Evolutionary conservation across 148 eudicot genomes (phyloP), one percentile per base, ranked within the genome.

Genomic region (Rheum nobile): DNA sequence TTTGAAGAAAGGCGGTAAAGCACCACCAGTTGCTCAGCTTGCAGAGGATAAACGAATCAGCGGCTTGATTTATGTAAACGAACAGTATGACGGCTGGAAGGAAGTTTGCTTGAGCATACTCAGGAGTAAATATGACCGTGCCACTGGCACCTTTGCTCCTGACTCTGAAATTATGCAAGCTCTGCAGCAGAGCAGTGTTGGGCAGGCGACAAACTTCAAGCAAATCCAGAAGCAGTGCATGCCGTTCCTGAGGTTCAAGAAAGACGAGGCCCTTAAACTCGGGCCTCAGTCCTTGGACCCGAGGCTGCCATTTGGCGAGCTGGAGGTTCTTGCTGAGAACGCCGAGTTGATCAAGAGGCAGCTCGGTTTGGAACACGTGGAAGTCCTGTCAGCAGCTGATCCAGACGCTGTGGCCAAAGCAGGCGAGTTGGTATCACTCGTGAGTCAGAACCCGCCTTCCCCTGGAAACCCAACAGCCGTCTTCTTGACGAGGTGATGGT

Each of bases 231-330:
- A 91, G 86, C 85, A 77, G 6, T 91, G 98, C 47, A 93, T 91
- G 98, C 98, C 98, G 9, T 93, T 93, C 76, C 63, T 93, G 83
- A 85, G 88, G 86, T 86, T 88, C 79, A 93, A 93, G 80, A 93
- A 89, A 74, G 95, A 86, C 35, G 97, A 93, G 75, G 90, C 91
- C 8, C 82, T 81, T 52, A 76, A 85, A 3, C 84, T 89, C 17
- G 98, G 98, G 4, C 85, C 85, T 76, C 94, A 93, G 19, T 91
- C 94, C 2, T 78, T 93, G 86, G 92, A 93, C 41, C 80, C 87
- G 79, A 89, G 75, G 83, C 82, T 91, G 72, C 97, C 98, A 1
- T 93, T 91, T 77, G 97, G 97, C 24, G 98, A 93, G 76, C 81
- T 83, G 2, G 86, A 85, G 50, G 98, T 93, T 46, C 91, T 93